Evolutionary conservation across 805 yeast species (phyloP), one percentile per base, ranked within the genome.

Genomic region (Pichia membranifaciens): DNA sequence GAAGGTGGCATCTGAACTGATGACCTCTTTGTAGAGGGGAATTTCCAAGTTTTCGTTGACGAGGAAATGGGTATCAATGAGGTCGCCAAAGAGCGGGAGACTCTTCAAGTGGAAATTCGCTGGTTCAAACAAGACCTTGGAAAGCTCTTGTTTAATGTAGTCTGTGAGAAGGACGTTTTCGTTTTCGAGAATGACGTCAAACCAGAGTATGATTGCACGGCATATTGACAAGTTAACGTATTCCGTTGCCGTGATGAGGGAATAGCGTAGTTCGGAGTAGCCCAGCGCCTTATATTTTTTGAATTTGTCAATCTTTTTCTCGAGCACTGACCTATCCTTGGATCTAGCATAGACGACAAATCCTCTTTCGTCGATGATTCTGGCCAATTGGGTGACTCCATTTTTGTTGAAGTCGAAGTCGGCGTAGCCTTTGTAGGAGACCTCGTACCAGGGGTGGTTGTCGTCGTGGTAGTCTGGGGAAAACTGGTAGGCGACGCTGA

Each of bases 221-320:
- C 75, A 70, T 0, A 79, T 58, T 37, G 68, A 69, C 49, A 79
- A 80, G 50, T 79, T 73, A 32, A 67, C 53, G 47, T 67, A 73
- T 51, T 81, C 86, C 32, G 77, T 59, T 39, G 75, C 70, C 4
- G 78, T 68, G 16, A 71, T 64, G 17, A 84, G 69, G 1, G 83
- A 70, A 0, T 84, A 80, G 10, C 69, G 71, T 0, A 60, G 5
- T 7, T 28, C 13, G 15, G 38, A 13, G 17, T 31, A 4, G 10
- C 33, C 34, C 2, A 10, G 7, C 8, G 20, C 31, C 9, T 33
- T 22, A 20, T n/a, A 38, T 5, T 6, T 3, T 9, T 43, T 28
- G 36, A 43, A 48, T 35, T 34, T 28, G 18, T 34, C 20, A 7
- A 23, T 8, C 33, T 43, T 22, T 13, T 33, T 8, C 10, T 29